Base-by-base conservation (phyloP, 2,329 filamentous ascomycete genomes). In the Cercospora zeae-maydis region DNA sequence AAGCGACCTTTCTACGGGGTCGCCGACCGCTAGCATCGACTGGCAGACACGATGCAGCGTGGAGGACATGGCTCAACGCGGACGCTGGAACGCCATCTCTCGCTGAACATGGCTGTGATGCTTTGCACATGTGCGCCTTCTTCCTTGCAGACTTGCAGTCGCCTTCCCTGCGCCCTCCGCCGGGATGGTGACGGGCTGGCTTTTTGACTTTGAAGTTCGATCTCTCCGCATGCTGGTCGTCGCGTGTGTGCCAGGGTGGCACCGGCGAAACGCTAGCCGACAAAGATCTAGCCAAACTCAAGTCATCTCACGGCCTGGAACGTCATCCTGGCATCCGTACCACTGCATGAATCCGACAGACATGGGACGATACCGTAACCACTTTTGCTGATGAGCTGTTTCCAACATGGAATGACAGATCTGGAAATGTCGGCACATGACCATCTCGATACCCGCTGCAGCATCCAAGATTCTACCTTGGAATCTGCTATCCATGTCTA, bases 21-120 rank as follows among this genome's bases (percentile, higher is more conserved):
- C 54, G 47, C 65, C 65, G 63, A 66, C 21, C 39, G 52, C 63
- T 62, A 63, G 47, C 37, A 63, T 59, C 54, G 52, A 58, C 47
- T n/a, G 14, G 45, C 37, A 13, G 47, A 42, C 51, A 37, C 58
- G 59, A 49, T 51, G 58, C 47, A 30, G 16, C 21, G 47, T 30
- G 30, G 27, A 31, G 11, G 3, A 16, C 36, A 30, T 33, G 14
- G 47, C 47, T 24, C 30, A 33, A 33, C 21, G 47, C 47, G 47
- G 30, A 30, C 24, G 13, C 24, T 30, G 10, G 19, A 19, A 52
- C 47, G 42, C 42, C 51, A 27, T 34, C 42, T 57, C 54, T 31
- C 51, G 61, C 61, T 53, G 42, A 47, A 52, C 56, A 63, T 52
- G 49, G 47, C 31, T 59, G 60, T 31, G 30, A n/a, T 24, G 27